These are phyloP conservation scores for Tilletia caries DNA, from an alignment of 1,284 basidiomycete genomes.

Conservation along the genomic window DNA sequence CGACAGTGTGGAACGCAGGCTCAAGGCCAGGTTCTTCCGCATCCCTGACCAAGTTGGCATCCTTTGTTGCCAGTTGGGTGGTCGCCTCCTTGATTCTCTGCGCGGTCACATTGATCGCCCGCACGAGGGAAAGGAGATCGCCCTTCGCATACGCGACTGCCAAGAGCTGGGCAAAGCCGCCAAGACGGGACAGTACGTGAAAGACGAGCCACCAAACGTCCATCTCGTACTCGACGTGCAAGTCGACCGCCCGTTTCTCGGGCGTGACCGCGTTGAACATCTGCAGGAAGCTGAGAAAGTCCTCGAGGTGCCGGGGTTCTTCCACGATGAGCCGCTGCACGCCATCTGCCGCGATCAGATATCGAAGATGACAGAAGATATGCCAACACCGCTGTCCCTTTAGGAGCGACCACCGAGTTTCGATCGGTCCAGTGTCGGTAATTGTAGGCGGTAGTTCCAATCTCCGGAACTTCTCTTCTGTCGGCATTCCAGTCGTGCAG, in stretches of 20 bases:
- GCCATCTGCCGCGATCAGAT: constrained; percentile 43
- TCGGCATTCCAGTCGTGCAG: constrained; percentile 35
- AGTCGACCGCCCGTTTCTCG: constrained; percentile 37
- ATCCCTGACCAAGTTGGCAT: neutral
- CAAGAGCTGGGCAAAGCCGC: constrained; percentile 42
- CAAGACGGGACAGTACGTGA: constrained; percentile 48
- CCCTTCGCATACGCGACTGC: constrained; percentile 55
- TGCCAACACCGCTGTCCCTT: constrained; percentile 45
- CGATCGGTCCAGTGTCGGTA: neutral
- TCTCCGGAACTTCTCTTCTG: constrained; percentile 18
- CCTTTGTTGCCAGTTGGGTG: constrained; percentile 8
- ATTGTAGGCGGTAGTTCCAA: constrained; percentile 33
- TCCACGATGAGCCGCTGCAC: constrained; percentile 43
- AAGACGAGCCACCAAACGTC: constrained; percentile 52
- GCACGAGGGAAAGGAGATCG: constrained; percentile 63
- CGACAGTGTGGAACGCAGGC: constrained; percentile 59
- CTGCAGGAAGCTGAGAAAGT: constrained; percentile 42
- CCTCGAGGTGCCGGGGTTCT: constrained; percentile 23
- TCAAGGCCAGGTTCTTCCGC: neutral
- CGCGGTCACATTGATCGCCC: constrained; percentile 68
- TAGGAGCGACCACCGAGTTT: constrained; percentile 36
- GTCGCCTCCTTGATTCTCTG: constrained; percentile 61
- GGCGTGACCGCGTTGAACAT: constrained; percentile 49
- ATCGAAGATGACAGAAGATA: constrained; percentile 50
- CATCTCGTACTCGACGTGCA: constrained; percentile 52